A percentile compares a stretch with the other conserved stretches of the same genome.
Evolutionary conservation across 371 early-diverging fungal species (phyloP).

Genomic region (Chytridiales sp.): DNA sequence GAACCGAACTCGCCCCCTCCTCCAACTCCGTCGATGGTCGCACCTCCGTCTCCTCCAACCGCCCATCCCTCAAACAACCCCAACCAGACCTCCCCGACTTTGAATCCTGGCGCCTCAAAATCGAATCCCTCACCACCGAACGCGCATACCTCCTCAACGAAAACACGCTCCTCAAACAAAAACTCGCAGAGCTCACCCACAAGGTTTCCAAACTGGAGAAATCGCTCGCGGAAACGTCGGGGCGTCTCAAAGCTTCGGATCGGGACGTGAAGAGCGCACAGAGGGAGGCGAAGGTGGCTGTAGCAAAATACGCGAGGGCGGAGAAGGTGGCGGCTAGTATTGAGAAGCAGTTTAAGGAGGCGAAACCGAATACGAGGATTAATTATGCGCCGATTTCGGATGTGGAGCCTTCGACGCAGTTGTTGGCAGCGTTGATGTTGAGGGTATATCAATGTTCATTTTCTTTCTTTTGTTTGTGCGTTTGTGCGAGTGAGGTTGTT

Average conservation of each 20-base stretch:
- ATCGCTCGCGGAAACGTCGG: background rate
- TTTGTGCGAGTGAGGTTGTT: too few relatives aligned
- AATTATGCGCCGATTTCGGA: slow-evolving; percentile 39
- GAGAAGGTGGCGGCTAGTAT: slow-evolving; percentile 43
- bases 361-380: slow-evolving; percentile 46
- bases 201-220: slow-evolving; percentile 21
- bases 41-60: too few relatives aligned
- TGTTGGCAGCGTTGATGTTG: slow-evolving; percentile 39
- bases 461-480: too few relatives aligned
- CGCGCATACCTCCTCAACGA: slow-evolving; percentile 38
- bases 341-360: slow-evolving; percentile 49
- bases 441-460: slow-evolving; percentile 13
- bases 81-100: slow-evolving; percentile 32
- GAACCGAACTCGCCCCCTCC: too few relatives aligned
- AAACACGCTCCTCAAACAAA: slow-evolving; percentile 31
- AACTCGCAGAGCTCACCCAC: slow-evolving; percentile 22
- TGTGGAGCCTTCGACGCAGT: slow-evolving; percentile 44
- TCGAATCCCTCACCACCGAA: slow-evolving; percentile 42
- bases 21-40: too few relatives aligned
- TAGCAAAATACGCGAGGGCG: slow-evolving; percentile 20
- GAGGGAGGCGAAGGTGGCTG: slow-evolving; percentile 14
- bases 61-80: too few relatives aligned
- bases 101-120: slow-evolving; percentile 44
- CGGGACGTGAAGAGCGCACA: slow-evolving; percentile 12
- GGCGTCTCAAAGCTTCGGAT: slow-evolving; percentile 10